Evolutionary conservation across 352 stramenopile species (phyloP).

Genomic region (Globisporangium sylvaticum): DNA sequence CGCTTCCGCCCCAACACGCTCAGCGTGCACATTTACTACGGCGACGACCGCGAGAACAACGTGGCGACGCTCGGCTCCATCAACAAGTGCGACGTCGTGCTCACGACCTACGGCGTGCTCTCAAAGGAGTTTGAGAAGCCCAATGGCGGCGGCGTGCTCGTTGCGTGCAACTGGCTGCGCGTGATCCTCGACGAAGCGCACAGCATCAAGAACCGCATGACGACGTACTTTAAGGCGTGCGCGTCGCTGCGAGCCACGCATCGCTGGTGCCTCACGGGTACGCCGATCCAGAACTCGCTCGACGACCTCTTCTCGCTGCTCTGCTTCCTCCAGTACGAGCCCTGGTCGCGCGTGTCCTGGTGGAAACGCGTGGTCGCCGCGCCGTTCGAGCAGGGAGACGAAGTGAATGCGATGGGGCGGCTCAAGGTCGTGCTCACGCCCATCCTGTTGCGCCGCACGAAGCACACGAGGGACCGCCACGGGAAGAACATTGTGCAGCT

Average conservation of each 20-base stretch:
- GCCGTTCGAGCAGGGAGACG: slow-evolving; percentile 73
- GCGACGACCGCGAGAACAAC: slow-evolving; percentile 41
- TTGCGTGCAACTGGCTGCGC: slow-evolving; percentile 60
- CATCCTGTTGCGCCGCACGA: slow-evolving; percentile 85
- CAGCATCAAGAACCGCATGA: slow-evolving; percentile 87
- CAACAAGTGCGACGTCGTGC: slow-evolving; percentile 60
- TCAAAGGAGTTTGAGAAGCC: slow-evolving; percentile 60
- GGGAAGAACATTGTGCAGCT: slow-evolving; percentile 70
- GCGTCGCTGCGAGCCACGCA: slow-evolving; percentile 47
- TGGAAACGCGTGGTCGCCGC: slow-evolving; percentile 81
- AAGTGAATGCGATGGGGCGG: slow-evolving; percentile 45
- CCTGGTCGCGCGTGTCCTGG: slow-evolving; percentile 78
- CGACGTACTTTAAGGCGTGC: slow-evolving; percentile 69
- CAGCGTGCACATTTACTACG: slow-evolving; percentile 67
- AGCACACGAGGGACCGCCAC: slow-evolving; percentile 58
- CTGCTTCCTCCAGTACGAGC: slow-evolving; percentile 80
- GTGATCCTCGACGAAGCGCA: slow-evolving; percentile 91
- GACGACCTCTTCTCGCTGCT: slow-evolving; percentile 87
- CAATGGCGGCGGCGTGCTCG: slow-evolving; percentile 22
- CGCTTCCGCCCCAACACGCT: slow-evolving; percentile 54
- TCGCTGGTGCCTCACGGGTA: slow-evolving; percentile 90
- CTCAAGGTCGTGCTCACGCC: slow-evolving; percentile 69
- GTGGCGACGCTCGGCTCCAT: slow-evolving; percentile 13
- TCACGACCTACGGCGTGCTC: slow-evolving; percentile 84
- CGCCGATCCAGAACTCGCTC: slow-evolving; percentile 87